Conservation (phyloP, 225 moss, liverwort and hornwort genomes). For the Climacium dendroides region DNA sequence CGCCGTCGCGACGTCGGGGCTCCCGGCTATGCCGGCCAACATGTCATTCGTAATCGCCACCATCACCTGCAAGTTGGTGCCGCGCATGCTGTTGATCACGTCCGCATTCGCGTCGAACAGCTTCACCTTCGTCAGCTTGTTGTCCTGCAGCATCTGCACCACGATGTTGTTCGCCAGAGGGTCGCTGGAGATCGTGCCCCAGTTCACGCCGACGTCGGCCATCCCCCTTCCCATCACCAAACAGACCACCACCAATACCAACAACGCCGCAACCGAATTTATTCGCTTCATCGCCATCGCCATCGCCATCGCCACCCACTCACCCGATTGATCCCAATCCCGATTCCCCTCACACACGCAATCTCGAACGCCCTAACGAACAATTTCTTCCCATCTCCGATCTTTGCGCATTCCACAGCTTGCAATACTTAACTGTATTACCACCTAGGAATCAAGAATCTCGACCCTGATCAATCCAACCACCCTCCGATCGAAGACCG, state of each 20-base stretch:
- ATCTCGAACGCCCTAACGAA: neutral
- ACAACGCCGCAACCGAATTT: neutral
- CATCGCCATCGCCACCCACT: neutral
- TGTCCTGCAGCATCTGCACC: constrained; percentile 55
- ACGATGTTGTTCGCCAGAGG: constrained; percentile 55
- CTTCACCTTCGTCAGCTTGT: constrained; percentile 68
- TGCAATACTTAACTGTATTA: neutral
- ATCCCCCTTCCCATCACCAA: neutral
- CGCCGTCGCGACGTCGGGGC: constrained; percentile 29
- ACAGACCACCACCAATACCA: neutral
- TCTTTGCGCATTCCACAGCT: neutral
- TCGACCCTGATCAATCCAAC: neutral
- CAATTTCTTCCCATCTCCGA: neutral
- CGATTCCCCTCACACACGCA: neutral
- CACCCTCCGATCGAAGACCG: neutral
- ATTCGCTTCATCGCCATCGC: neutral
- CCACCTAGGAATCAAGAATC: neutral
- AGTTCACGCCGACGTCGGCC: constrained; percentile 63
- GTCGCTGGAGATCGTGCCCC: constrained; percentile 75
- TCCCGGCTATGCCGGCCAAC: constrained; percentile 42
- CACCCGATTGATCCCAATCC: neutral
- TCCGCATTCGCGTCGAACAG: constrained; percentile 68
- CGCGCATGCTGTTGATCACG: constrained; percentile 48
- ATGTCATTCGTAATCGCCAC: constrained; percentile 71
- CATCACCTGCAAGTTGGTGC: constrained; percentile 75